Evolutionary conservation across 163 green algal genomes (phyloP), one percentile per base, ranked within the genome.

Genomic region (Chlorella variabilis): DNA sequence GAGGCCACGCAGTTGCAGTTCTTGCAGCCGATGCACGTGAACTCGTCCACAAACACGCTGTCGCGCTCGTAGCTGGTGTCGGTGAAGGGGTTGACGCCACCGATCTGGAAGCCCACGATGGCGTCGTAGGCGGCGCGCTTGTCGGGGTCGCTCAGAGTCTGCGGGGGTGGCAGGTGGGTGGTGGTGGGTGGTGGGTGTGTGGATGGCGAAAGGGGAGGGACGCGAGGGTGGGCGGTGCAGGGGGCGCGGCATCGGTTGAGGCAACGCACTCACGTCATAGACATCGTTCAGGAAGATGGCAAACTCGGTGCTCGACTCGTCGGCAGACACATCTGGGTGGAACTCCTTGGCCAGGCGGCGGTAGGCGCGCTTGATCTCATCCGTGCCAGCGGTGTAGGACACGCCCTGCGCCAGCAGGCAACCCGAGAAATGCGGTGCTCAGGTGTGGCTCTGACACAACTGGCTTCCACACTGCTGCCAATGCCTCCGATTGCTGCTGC

Each of bases 1-100:
- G 83, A 70, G 69, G 86, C 91, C 42, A 91, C 80, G 45, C 88
- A 89, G 61, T 86, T 73, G 79, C 91, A 95, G 77, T 94, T 93
- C 49, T 86, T 77, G 80, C 91, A 94, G 23, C 73, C 73, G 73
- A 80, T 80, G 73, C 93, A 96, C 1, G 80, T 86, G 36, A 93
- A 86, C 87, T 97, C 93, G 75, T 97, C 93, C 48, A 97, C 93
- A 87, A 97, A 97, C 18, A 93, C 86, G 83, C 93, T 81, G 33
- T 85, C 74, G 0, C 56, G 63, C 62, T 77, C 83, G 70, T 80
- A 77, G 8, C n/a, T 48, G 7, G 20, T 81, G 81, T 96, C 92
- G 63, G 78, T 51, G 54, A 96, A 95, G 4, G 92, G 92, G 76
- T 96, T 96, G 63, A 92, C 45, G 8, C 73, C 66, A 2, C 75